Evolutionary conservation across 2,329 filamentous ascomycete species (phyloP).

Genomic region (Apiospora aurea): DNA sequence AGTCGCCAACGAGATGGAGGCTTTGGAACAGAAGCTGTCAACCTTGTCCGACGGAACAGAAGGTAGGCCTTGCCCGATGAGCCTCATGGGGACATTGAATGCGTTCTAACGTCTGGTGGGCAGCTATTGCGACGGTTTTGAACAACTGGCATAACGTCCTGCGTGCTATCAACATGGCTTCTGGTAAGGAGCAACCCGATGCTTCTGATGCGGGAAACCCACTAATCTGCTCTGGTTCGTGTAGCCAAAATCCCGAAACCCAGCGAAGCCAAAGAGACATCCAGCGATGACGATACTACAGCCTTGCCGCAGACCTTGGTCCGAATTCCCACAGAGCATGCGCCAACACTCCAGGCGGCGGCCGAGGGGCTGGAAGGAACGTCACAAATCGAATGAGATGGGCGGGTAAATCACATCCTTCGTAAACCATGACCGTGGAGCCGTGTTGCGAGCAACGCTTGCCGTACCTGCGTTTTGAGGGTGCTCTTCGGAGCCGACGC

Average conservation of each 20-base stretch:
- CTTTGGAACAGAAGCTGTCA: constrained; percentile 76
- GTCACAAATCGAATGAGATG: constrained; percentile 25
- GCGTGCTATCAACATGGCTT: constrained; percentile 85
- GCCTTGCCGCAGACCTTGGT: constrained; percentile 83
- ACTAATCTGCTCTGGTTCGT: background rate
- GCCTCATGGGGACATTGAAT: background rate
- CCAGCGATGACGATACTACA: constrained; percentile 39
- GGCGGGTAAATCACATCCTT: background rate
- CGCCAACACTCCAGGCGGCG: constrained; percentile 67
- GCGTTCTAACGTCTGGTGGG: background rate
- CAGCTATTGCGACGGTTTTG: constrained; percentile 83
- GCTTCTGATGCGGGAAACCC: constrained; percentile 28
- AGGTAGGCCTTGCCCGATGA: constrained; percentile 54
- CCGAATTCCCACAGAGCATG: constrained; percentile 83
- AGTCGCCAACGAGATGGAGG: constrained; percentile 82
- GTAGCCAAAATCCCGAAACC: constrained; percentile 74
- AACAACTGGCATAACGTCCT: constrained; percentile 90
- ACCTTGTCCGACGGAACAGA: constrained; percentile 85
- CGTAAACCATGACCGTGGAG: background rate
- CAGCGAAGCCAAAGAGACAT: constrained; percentile 46
- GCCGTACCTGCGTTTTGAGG: background rate
- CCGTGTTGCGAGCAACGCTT: background rate
- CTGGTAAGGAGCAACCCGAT: constrained; percentile 60
- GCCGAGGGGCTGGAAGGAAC: constrained; percentile 49
- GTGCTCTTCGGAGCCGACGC: background rate